Percentiles rank a stretch among this genome's conserved stretches.
phyloP scores from a whole-genome alignment of 768 basidiomycete genomes.

The Rhodotorula babjevae region DNA sequence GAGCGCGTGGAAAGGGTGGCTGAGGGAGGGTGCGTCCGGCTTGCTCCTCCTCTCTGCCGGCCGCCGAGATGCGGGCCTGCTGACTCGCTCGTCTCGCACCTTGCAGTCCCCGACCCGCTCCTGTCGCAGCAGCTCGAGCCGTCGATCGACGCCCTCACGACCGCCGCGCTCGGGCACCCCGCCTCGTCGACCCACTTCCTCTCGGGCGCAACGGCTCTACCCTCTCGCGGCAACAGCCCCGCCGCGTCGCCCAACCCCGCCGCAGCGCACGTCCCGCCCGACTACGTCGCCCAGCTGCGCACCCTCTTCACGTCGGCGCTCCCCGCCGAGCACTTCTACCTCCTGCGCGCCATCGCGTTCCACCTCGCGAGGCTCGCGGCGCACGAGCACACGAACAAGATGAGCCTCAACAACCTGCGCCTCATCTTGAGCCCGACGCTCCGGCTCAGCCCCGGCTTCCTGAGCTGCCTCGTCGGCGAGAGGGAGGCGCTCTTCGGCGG shows the following conservation, averaged over 20 bases:
- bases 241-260: not conserved
- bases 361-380: slow-evolving; percentile 37
- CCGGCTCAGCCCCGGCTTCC: slow-evolving; percentile 36
- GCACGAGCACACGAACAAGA: slow-evolving; percentile 35
- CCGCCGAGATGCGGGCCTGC: not conserved
- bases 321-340: slow-evolving; percentile 32
- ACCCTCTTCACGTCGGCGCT: slow-evolving; percentile 17
- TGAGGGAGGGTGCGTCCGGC: slow-evolving; percentile 20
- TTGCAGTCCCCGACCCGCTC: slow-evolving; percentile 21
- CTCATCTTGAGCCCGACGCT: slow-evolving; percentile 42
- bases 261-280: slow-evolving; percentile 4
- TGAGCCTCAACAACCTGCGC: slow-evolving; percentile 40
- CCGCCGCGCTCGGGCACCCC: slow-evolving; percentile 5
- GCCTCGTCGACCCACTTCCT: slow-evolving; percentile 19
- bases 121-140: slow-evolving; percentile 9
- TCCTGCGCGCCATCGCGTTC: slow-evolving; percentile 37
- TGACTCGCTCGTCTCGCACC: not conserved
- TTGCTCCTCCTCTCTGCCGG: no score
- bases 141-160: slow-evolving; percentile 13
- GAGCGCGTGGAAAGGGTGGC: slow-evolving; percentile 30
- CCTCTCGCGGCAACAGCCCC: not conserved
- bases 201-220: not conserved
- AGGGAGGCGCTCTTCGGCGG: slow-evolving; percentile 35
- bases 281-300: slow-evolving; percentile 11
- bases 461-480: slow-evolving; percentile 38